Percentiles rank a stretch among this genome's conserved stretches.
Evolutionary conservation across 1,284 basidiomycete genomes (phyloP).

Genomic region (Flammula alnicola): DNA sequence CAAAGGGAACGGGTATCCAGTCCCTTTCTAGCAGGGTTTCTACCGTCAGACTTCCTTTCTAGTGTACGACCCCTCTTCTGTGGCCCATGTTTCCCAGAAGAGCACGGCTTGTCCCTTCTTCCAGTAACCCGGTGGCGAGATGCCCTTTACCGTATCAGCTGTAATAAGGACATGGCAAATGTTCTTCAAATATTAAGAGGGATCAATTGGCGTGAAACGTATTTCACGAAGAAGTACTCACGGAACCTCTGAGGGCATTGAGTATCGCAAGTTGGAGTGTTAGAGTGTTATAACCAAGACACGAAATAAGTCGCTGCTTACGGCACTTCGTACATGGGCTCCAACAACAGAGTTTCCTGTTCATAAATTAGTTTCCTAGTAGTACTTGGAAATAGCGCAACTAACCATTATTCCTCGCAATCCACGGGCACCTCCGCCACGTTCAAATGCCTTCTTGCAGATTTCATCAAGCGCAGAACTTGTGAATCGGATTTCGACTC

Average conservation of each 20-base stretch:
- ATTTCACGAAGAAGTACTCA: slow-evolving; percentile 26
- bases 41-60: slow-evolving; percentile 9
- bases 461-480: slow-evolving; percentile 76
- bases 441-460: slow-evolving; percentile 75
- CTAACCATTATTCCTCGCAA: slow-evolving; percentile 86
- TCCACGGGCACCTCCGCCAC: slow-evolving; percentile 90
- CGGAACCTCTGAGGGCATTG: slow-evolving; percentile 38
- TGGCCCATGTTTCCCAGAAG: slow-evolving; percentile 56
- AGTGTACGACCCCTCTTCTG: slow-evolving; percentile 41
- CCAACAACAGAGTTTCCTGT: slow-evolving; percentile 78
- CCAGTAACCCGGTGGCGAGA: slow-evolving; percentile 48
- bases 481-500: slow-evolving; percentile 84
- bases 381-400: slow-evolving; percentile 2
- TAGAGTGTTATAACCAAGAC: not conserved
- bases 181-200: slow-evolving; percentile 33
- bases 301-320: slow-evolving; percentile 50
- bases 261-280: not conserved
- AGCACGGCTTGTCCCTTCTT: slow-evolving; percentile 43
- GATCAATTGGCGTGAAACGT: not conserved
- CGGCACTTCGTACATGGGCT: slow-evolving; percentile 92
- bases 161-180: slow-evolving; percentile 52
- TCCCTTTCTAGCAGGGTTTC: no score
- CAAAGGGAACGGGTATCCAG: no score
- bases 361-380: slow-evolving; percentile 4
- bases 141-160: slow-evolving; percentile 45